Base-by-base conservation (phyloP, 352 stramenopile species). In the Globisporangium recalcitrans region DNA sequence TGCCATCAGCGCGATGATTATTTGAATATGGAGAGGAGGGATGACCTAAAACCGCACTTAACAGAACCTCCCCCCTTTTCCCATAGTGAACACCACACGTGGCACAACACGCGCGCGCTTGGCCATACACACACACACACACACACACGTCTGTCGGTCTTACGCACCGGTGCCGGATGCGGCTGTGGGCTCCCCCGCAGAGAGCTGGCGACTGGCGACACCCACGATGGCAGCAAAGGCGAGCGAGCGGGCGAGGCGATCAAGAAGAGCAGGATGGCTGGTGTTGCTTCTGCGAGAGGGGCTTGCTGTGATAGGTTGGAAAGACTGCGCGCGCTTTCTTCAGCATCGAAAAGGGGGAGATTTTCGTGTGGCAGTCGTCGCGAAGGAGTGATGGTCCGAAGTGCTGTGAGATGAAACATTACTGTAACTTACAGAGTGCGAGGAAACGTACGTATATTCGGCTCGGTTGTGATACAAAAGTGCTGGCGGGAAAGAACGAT, bases 171-270 rank as follows among this genome's bases (percentile, higher is more conserved):
- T 64, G 58, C 58, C 24, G 52, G 58, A 58, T 21, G 58, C 49
- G 34, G 34, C 26, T 24, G 32, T 58, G 48, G 59, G 49, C 46
- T 64, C 59, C 59, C 48, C 59, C 48, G 59, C 26, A 34, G 34
- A 57, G 38, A 64, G 59, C 59, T 52, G n/a, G 48, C 59, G 49
- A 64, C 24, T 64, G 59, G 48, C n/a, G n/a, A n/a, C 48, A 64
- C 49, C 59, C 59, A 64, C 59, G 59, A 58, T 64, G 59, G 48
- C 59, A 51, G 58, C 58, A 40, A 24, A 26, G 47, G 24, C 40
- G 27, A 47, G 31, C 51, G 44, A 19, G 55, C 49, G 49, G 14
- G 51, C 51, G 29, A 19, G 51, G 29, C 49, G 49, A 31, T 29
- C 5, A 22, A 42, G 49, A 46, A 46, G 38, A 46, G 38, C 27